These are phyloP conservation scores for Eutrema heterophyllum DNA, from an alignment of 345 rosid genomes.

Conservation along the genomic window DNA sequence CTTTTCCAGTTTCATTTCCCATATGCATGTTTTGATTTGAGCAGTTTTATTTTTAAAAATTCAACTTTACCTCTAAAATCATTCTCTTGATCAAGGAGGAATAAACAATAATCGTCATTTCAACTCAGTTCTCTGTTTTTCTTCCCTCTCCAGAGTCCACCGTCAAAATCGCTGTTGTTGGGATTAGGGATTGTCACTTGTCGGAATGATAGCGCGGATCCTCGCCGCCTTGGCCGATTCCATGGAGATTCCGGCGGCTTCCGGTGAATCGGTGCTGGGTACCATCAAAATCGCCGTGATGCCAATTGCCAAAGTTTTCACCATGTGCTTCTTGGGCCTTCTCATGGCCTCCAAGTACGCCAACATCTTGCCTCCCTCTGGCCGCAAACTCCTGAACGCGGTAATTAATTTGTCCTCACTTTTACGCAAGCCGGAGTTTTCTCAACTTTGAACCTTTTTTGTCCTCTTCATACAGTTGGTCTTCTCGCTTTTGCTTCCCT, in stretches of 20 bases:
- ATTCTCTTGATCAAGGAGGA: not conserved
- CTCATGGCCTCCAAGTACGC: constrained; percentile 97
- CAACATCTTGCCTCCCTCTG: constrained; percentile 84
- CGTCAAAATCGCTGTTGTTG: not conserved
- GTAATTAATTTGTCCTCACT: constrained; percentile 28
- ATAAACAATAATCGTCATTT: not conserved
- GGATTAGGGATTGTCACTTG: not conserved
- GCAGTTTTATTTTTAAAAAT: too few relatives aligned
- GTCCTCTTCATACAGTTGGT: constrained; percentile 68
- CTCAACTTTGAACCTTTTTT: not conserved
- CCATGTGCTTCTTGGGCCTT: constrained; percentile 90
- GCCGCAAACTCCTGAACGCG: constrained; percentile 92
- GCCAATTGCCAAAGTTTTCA: constrained; percentile 96
- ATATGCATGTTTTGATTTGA: too few relatives aligned
- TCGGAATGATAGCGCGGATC: constrained; percentile 39
- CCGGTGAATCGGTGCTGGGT: constrained; percentile 50
- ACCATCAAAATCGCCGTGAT: constrained; percentile 83
- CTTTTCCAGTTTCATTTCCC: too few relatives aligned
- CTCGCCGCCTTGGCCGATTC: constrained; percentile 35
- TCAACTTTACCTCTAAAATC: not conserved
- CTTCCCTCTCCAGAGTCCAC: not conserved
- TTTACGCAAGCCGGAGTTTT: not conserved
- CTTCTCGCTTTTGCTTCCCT: constrained; percentile 94
- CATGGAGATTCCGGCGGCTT: constrained; percentile 31
- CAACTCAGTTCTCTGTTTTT: not conserved